Evolutionary conservation across 352 stramenopile genomes (phyloP).

Genomic region (Globisporangium spiculum): DNA sequence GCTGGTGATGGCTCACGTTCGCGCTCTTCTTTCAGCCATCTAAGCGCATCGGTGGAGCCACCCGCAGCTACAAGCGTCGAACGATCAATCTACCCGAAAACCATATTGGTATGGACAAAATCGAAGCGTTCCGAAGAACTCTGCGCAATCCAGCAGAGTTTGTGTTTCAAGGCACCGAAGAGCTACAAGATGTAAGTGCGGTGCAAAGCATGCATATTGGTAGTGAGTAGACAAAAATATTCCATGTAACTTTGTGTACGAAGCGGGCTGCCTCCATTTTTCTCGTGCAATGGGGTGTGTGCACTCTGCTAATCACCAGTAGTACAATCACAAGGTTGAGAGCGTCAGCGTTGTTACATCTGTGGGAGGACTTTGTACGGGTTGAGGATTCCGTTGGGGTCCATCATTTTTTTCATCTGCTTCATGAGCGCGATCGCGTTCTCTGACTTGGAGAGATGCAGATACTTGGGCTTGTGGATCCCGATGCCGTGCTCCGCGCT

Average conservation of each 20-base stretch:
- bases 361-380: conserved; percentile 91
- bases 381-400: conserved; percentile 96
- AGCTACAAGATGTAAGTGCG: too few species aligned
- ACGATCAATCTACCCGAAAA: not conserved
- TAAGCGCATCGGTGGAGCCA: not conserved
- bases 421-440: conserved; percentile 89
- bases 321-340: not conserved
- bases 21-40: not conserved
- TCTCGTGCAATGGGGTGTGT: not conserved
- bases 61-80: not conserved
- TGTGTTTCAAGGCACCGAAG: too few species aligned
- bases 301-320: not conserved
- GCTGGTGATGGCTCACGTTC: conserved; percentile 10
- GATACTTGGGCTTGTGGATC: conserved; percentile 90
- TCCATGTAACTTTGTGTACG: not conserved
- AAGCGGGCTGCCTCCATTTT: not conserved
- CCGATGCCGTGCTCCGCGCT: conserved; percentile 97
- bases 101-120: not conserved
- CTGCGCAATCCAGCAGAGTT: too few species aligned
- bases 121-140: too few species aligned
- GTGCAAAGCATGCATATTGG: not conserved
- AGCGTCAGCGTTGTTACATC: not conserved
- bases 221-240: not conserved
- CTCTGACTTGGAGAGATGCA: conserved; percentile 83
- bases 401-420: conserved; percentile 92